Evolutionary conservation across 2,329 filamentous ascomycete species (phyloP).

Genomic region (Elsinoe perseae): DNA sequence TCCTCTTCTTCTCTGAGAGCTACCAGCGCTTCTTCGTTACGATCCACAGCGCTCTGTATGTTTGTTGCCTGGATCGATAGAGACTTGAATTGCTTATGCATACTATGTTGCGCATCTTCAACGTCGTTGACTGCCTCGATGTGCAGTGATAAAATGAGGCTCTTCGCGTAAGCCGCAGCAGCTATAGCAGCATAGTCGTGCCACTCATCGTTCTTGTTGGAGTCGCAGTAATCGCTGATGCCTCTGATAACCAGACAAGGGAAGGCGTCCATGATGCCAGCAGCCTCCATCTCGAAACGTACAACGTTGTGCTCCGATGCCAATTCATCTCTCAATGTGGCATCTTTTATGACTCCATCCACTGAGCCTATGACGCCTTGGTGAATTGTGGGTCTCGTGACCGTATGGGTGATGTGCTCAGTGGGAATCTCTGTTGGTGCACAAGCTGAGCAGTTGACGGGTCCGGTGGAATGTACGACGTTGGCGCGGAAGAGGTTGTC

Average conservation of each 20-base stretch:
- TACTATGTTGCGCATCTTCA: neutral
- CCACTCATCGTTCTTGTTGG: constrained; percentile 15
- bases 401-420: neutral
- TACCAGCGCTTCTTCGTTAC: too few relatives aligned
- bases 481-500: neutral
- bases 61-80: neutral
- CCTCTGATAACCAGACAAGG: constrained; percentile 14
- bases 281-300: constrained; percentile 18
- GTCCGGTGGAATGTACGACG: neutral
- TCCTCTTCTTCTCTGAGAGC: neutral
- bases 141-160: neutral
- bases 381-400: constrained; percentile 16
- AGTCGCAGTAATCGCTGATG: constrained; percentile 17
- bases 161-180: neutral
- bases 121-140: neutral
- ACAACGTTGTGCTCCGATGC: constrained; percentile 14
- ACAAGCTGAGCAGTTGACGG: neutral
- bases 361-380: constrained; percentile 25
- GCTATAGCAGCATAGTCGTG: constrained; percentile 12
- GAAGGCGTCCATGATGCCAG: constrained; percentile 5
- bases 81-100: constrained; percentile 20
- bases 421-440: neutral
- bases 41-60: too few relatives aligned
- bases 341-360: constrained; percentile 23
- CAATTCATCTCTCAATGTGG: constrained; percentile 13